phyloP scores from a whole-genome alignment of 2,329 filamentous ascomycete species.

The Fusarium albosuccineum region DNA sequence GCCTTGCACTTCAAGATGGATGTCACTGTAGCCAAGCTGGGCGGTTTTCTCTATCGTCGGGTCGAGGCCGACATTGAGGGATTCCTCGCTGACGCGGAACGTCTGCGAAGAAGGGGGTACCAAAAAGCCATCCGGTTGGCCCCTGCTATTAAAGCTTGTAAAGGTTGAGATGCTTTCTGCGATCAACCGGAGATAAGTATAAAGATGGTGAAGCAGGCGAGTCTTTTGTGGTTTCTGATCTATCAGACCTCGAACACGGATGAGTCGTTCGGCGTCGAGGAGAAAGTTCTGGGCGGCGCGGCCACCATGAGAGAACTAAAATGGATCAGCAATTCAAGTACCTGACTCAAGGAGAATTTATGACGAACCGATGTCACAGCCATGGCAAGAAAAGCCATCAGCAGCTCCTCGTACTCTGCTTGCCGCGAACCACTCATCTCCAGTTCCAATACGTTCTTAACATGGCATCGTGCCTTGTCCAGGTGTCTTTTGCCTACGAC shows the following conservation, averaged over 20 bases:
- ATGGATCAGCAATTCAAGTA: too few relatives aligned
- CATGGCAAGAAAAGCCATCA: conserved; percentile 1
- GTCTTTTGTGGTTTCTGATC: not conserved
- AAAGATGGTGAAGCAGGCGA: conserved; percentile 1
- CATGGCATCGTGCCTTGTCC: not conserved
- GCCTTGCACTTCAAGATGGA: not conserved
- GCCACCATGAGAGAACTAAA: not conserved
- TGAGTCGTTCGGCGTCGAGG: not conserved
- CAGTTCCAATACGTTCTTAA: not conserved
- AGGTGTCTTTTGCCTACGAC: not conserved
- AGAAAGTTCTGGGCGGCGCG: not conserved
- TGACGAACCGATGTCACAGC: not conserved
- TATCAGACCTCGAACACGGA: not conserved
- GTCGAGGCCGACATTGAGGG: not conserved
- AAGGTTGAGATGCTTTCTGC: not conserved
- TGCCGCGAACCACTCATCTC: not conserved
- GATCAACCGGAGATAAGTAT: conserved; percentile 2
- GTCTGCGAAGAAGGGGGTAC: not conserved
- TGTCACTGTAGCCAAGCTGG: not conserved
- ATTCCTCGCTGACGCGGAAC: not conserved
- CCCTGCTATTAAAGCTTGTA: not conserved
- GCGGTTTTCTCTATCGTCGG: not conserved
- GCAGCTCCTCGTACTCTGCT: not conserved
- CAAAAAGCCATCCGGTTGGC: not conserved
- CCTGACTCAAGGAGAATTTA: too few relatives aligned